phyloP scores from a whole-genome alignment of 1,284 basidiomycete species.

The Albatrellus sp. region DNA sequence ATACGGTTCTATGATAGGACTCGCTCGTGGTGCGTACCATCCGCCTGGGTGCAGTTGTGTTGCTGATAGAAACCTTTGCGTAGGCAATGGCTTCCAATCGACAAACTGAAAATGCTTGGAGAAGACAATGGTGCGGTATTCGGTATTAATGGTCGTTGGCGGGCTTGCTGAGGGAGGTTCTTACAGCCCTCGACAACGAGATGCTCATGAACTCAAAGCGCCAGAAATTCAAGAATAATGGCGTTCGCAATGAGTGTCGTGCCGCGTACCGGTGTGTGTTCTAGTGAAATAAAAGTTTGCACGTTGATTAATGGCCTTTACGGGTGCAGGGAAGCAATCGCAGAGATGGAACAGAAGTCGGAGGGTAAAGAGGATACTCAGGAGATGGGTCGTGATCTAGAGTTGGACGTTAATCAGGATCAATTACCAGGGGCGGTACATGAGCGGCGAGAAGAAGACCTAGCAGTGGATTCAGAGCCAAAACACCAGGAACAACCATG shows the following conservation, averaged over 20 bases:
- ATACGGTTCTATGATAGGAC: slow-evolving; percentile 36
- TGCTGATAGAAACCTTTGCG: neutral
- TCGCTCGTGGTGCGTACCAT: slow-evolving; percentile 23
- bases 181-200: slow-evolving; percentile 1
- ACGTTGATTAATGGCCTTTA: neutral
- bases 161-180: neutral
- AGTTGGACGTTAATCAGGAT: too few relatives aligned
- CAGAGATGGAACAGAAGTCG: neutral
- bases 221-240: neutral
- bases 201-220: neutral
- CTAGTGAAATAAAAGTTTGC: neutral
- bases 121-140: slow-evolving; percentile 1
- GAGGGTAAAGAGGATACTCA: too few relatives aligned
- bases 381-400: neutral
- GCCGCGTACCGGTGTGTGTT: neutral
- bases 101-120: slow-evolving; percentile 2
- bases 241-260: neutral
- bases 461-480: too few relatives aligned
- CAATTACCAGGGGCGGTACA: neutral
- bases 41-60: neutral
- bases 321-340: neutral
- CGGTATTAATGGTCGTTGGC: neutral
- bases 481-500: too few relatives aligned
- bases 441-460: too few relatives aligned
- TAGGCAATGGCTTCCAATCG: slow-evolving; percentile 3